Evolutionary conservation across 495 filamentous ascomycete species (phyloP).

Genomic region (Elaphomyces granulatus): DNA sequence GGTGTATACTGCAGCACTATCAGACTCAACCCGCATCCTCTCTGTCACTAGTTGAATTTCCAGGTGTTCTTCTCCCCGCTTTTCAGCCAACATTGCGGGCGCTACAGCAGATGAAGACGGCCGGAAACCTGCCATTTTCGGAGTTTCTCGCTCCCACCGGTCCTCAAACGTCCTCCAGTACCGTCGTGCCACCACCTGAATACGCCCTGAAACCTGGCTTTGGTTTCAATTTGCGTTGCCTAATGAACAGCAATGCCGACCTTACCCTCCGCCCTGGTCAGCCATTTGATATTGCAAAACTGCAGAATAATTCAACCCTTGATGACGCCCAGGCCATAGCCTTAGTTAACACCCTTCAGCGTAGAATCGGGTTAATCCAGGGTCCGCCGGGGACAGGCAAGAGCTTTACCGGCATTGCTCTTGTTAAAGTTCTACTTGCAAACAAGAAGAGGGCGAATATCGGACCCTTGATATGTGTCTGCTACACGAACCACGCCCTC

Average conservation of each 20-base stretch:
- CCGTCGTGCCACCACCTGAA: constrained; percentile 31
- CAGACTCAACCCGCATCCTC: no score
- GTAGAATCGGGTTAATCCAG: constrained; percentile 51
- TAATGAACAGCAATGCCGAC: constrained; percentile 23
- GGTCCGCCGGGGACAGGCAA: constrained; percentile 79
- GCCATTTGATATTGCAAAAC: no score
- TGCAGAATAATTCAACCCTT: constrained; percentile 34
- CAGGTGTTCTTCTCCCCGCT: constrained; percentile 48
- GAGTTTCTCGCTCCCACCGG: constrained; percentile 37
- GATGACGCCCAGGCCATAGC: constrained; percentile 45
- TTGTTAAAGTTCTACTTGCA: constrained; percentile 47
- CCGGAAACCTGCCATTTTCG: constrained; percentile 41
- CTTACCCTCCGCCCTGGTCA: constrained; percentile 20
- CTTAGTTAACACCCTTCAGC: constrained; percentile 40
- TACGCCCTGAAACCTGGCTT: constrained; percentile 40
- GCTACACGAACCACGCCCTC: constrained; percentile 61
- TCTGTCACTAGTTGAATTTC: constrained; percentile 50
- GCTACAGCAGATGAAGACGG: constrained; percentile 42
- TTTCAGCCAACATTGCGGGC: constrained; percentile 53
- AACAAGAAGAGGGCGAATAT: constrained; percentile 33
- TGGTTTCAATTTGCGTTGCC: constrained; percentile 34
- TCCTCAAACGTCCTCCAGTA: not conserved
- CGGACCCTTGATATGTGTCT: constrained; percentile 51
- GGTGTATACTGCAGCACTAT: no score
- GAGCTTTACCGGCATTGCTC: constrained; percentile 42